Conservation (phyloP, 805 yeast species). For the Candida alai region DNA sequence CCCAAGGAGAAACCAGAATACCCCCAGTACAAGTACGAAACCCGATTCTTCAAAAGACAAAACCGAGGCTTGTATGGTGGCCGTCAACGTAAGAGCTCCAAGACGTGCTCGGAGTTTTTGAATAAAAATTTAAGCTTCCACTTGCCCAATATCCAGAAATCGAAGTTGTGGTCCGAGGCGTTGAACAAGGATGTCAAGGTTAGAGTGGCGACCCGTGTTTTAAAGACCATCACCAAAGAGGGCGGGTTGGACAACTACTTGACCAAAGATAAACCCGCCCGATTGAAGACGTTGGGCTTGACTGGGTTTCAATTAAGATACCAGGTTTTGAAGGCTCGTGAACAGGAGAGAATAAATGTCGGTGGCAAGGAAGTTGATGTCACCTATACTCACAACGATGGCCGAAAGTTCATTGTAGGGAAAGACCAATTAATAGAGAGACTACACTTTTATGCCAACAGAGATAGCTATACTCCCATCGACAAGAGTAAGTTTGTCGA, state of each 20-base stretch:
- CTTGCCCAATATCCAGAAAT: slow-evolving; percentile 74
- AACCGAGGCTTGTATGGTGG: slow-evolving; percentile 92
- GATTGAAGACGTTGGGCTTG: slow-evolving; percentile 90
- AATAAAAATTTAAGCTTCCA: slow-evolving; percentile 73
- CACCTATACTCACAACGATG: slow-evolving; percentile 46
- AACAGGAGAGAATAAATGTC: slow-evolving; percentile 37
- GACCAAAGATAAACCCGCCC: slow-evolving; percentile 79
- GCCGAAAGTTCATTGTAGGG: slow-evolving; percentile 54
- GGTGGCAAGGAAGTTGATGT: slow-evolving; percentile 29
- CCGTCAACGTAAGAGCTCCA: slow-evolving; percentile 69
- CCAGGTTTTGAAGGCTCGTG: slow-evolving; percentile 52
- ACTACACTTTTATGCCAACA: slow-evolving; percentile 49
- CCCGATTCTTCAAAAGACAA: slow-evolving; percentile 74
- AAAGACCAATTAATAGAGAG: slow-evolving; percentile 56
- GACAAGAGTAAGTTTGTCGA: slow-evolving; percentile 46
- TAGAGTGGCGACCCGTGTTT: slow-evolving; percentile 72
- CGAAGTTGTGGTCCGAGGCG: slow-evolving; percentile 81
- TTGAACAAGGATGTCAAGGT: slow-evolving; percentile 54
- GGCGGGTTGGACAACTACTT: slow-evolving; percentile 93
- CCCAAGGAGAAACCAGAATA: slow-evolving; percentile 19
- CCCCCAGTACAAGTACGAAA: slow-evolving; percentile 51
- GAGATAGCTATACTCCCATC: slow-evolving; percentile 39
- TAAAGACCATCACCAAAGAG: slow-evolving; percentile 83
- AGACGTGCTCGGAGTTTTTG: slow-evolving; percentile 71
- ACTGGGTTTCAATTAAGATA: slow-evolving; percentile 89